Evolutionary conservation across 1,284 basidiomycete species (phyloP), one percentile per base, ranked within the genome.

Genomic region (Trametes polyzona): DNA sequence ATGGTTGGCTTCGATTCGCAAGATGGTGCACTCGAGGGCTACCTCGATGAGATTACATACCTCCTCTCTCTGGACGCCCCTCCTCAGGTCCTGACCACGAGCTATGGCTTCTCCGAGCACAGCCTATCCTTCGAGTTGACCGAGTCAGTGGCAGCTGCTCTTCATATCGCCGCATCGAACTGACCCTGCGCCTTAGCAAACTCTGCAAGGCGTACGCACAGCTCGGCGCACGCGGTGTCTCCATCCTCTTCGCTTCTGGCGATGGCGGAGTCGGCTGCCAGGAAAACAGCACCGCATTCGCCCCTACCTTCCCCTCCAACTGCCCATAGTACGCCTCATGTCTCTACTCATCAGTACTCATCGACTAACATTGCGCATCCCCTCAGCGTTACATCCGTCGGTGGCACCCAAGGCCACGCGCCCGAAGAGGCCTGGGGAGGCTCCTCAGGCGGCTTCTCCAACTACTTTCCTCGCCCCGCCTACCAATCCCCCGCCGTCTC

Each of bases 291-390:
- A 67, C 66, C 12, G 63, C 75, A 14, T 90, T 90, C 80, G 78
- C 84, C 57, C 86, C 87, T 12, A 74, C 67, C 0, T 90, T 91
- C 79, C 88, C 88, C 8, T 84, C 87, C 47, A 79, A 79, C 8
- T 80, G 84, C 81, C 72, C 69, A 69, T 78, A 63, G 35, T 47
- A 73, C 71, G 40, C 32, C 46, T 14, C n/a, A 36, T 14, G 9
- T 12, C 5, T 27, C 17, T 30, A 16, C 10, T 10, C 29, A 8
- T 0, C 9, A 2, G 9, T 12, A 29, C 4, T 4, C 5, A 10
- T 23, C 14, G 40, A 14, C 10, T 39, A 3, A 27, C 24, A 3
- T 26, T n/a, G n/a, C n/a, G 11, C 17, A 17, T 14, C 33, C n/a
- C 12, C 27, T 83, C 2, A 88, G 76, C 59, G 83, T 87, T 16